Evolutionary conservation across 2,329 filamentous ascomycete species (phyloP), one percentile per base, ranked within the genome.

Genomic region (Colletotrichum navitas): DNA sequence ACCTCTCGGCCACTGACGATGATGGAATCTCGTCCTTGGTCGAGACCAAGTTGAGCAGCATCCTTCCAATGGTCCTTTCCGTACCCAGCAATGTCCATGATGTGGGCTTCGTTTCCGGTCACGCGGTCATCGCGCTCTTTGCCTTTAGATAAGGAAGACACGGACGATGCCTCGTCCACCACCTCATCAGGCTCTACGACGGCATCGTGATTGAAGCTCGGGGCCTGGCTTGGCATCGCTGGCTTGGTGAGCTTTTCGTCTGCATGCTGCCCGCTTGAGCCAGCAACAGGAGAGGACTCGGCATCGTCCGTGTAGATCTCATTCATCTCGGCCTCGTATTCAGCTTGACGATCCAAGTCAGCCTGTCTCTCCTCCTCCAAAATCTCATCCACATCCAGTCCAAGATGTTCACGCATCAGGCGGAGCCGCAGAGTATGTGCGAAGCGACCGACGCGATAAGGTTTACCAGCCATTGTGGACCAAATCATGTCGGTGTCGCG

Each of bases 381-480:
- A 71, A 98, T 91, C 77, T 94, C 93, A 80, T 99, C 96, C 5
- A 97, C 94, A 78, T 98, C 95, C 49, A 98, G 85, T n/a, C 96
- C 96, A 39, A 99, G 86, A 83, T 99, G 96, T 81, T 99, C 96
- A 74, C 95, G 90, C 96, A 98, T 98, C 60, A 98, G 86, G 34
- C 96, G 92, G 85, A 98, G 91, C 39, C 96, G 94, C 63, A 99
- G 88, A 0, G 94, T 96, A 80, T 98, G 95, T 7, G 96, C 93
- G 81, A 98, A 99, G 34, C 94, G 91, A 54, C 94, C 95, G 45
- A 98, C 96, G 67, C 92, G 90, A 80, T 97, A 99, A 6, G 94
- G 93, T 77, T 92, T 87, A 47, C 95, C 95, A 63, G 89, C 94
- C 96, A 99, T 98, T 64, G 89, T 93, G 7, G 95, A 97, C 86